Percentiles rank a stretch among this genome's conserved stretches.
Conservation (phyloP, 176 grass and related monocot genomes). For the Oryza nivara region DNA sequence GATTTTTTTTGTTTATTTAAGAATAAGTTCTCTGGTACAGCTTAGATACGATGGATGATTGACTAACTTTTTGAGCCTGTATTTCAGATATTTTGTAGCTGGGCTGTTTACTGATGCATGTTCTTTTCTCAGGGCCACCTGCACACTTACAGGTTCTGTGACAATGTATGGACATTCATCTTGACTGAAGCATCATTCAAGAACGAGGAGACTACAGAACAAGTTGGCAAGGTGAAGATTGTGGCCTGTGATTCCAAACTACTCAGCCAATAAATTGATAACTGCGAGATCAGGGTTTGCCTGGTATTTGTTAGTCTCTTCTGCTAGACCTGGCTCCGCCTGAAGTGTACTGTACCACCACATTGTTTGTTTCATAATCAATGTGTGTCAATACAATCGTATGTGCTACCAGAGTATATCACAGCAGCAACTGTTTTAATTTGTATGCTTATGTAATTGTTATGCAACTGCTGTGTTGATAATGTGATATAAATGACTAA, state of each 20-base stretch:
- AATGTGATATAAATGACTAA: constrained; percentile 32
- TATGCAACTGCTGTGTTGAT: constrained; percentile 10
- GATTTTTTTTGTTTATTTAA: background rate
- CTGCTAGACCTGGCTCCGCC: background rate
- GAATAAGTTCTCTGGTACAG: background rate
- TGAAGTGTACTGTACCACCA: background rate
- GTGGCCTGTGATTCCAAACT: constrained; percentile 95
- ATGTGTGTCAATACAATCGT: constrained; percentile 43
- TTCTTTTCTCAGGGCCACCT: constrained; percentile 70
- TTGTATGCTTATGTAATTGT: constrained; percentile 28
- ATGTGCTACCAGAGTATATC: background rate
- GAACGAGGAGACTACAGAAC: constrained; percentile 59
- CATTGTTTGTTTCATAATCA: background rate
- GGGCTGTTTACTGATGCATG: background rate
- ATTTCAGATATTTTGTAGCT: background rate
- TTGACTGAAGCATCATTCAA: constrained; percentile 74
- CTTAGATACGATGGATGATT: background rate
- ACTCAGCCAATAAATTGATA: constrained; percentile 55
- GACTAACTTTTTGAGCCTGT: background rate
- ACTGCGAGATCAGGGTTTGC: background rate
- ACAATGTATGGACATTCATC: constrained; percentile 98
- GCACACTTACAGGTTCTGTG: constrained; percentile 97
- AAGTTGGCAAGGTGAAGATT: constrained; percentile 83
- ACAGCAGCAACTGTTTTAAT: background rate
- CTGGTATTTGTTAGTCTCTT: background rate